Evolutionary conservation across 169 alveolate genomes (phyloP).

Genomic region (Plasmodium inui): DNA sequence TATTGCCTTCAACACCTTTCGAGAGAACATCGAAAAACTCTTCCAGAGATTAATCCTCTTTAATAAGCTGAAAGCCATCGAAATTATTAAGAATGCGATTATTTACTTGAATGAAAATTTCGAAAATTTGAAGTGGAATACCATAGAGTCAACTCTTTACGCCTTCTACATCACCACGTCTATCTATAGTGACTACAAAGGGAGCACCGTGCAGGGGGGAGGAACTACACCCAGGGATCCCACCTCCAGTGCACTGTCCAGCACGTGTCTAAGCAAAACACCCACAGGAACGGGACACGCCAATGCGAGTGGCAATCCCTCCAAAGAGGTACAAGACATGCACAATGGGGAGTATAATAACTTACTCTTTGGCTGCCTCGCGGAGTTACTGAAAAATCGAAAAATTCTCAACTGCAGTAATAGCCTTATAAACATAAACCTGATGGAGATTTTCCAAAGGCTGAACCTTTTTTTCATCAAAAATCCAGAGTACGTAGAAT

Average conservation of each 20-base stretch:
- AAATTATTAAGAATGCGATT: slow-evolving; percentile 66
- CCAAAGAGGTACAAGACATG: slow-evolving; percentile 6
- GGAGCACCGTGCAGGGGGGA: neutral
- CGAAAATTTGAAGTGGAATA: slow-evolving; percentile 61
- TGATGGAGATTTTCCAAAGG: slow-evolving; percentile 73
- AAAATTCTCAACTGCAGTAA: slow-evolving; percentile 49
- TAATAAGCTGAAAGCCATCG: slow-evolving; percentile 61
- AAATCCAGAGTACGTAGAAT: slow-evolving; percentile 61
- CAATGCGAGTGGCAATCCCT: neutral
- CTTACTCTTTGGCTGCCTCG: slow-evolving; percentile 37
- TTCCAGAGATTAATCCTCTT: slow-evolving; percentile 66
- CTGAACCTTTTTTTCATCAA: slow-evolving; percentile 42
- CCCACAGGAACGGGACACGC: neutral
- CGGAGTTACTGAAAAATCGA: slow-evolving; percentile 53
- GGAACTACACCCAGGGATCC: neutral
- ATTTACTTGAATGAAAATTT: slow-evolving; percentile 35
- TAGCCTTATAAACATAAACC: slow-evolving; percentile 65
- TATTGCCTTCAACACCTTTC: slow-evolving; percentile 27
- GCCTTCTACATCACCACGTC: slow-evolving; percentile 68
- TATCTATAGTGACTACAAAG: slow-evolving; percentile 53
- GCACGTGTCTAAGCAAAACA: neutral
- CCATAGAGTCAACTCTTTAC: slow-evolving; percentile 41
- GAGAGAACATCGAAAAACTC: slow-evolving; percentile 64
- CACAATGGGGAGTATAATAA: slow-evolving; percentile 11
- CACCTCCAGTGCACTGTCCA: neutral